A percentile compares a stretch with the other conserved stretches of the same genome.
Conservation (phyloP, 371 early-diverging fungal genomes). For the Rhizopus arrhizus region DNA sequence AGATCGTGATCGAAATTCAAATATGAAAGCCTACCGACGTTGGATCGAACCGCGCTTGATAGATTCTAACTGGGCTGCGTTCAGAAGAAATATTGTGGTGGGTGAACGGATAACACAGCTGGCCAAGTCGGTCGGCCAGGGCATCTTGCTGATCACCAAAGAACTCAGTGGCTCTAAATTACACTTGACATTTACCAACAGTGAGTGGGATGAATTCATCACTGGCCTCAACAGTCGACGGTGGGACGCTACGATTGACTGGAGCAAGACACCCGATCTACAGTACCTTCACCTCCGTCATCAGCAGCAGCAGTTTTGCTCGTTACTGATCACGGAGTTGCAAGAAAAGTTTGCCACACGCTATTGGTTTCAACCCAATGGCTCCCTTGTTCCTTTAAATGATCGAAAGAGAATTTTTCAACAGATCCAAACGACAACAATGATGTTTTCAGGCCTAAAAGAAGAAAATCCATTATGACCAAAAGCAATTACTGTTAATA, state of each 20-base stretch:
- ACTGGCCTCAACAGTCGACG: slow-evolving; percentile 35
- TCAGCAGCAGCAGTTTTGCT: background rate
- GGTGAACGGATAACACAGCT: slow-evolving; percentile 54
- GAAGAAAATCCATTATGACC: background rate
- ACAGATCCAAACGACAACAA: background rate
- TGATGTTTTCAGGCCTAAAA: slow-evolving; percentile 15
- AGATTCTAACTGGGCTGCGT: slow-evolving; percentile 55
- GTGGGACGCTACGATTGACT: slow-evolving; percentile 43
- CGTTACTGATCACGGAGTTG: slow-evolving; percentile 37
- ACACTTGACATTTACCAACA: slow-evolving; percentile 54
- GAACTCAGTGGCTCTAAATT: slow-evolving; percentile 53
- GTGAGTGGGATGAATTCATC: slow-evolving; percentile 56
- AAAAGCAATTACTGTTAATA: too few species aligned
- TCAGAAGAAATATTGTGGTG: slow-evolving; percentile 53
- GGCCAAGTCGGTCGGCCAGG: slow-evolving; percentile 48
- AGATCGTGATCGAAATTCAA: slow-evolving; percentile 47
- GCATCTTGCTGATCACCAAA: slow-evolving; percentile 51
- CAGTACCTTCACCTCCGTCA: slow-evolving; percentile 10
- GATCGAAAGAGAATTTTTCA: slow-evolving; percentile 16
- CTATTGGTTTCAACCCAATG: slow-evolving; percentile 44
- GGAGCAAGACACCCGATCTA: slow-evolving; percentile 20
- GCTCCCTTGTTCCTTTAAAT: slow-evolving; percentile 25
- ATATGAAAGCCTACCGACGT: slow-evolving; percentile 50
- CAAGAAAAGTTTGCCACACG: slow-evolving; percentile 35
- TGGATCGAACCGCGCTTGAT: slow-evolving; percentile 50